Evolutionary conservation across 2,329 filamentous ascomycete genomes (phyloP).

Genomic region (Fusarium nygamai): DNA sequence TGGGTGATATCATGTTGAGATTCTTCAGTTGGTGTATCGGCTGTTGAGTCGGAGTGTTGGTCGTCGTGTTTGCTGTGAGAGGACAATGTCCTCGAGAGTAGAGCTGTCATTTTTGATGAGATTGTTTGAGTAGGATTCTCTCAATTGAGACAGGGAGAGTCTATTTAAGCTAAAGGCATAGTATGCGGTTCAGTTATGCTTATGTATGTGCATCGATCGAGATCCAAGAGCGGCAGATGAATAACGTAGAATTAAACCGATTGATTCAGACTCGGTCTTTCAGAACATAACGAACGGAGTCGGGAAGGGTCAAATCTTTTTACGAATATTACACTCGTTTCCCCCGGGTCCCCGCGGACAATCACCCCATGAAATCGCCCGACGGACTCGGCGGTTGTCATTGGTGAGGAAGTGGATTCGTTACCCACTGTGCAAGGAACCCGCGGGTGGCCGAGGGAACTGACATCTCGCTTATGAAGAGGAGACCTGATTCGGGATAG

Average conservation of each 20-base stretch:
- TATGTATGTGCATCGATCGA: background rate
- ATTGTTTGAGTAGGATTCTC: background rate
- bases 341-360: background rate
- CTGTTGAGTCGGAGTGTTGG: slow-evolving; percentile 9
- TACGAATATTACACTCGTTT: background rate
- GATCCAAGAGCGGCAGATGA: background rate
- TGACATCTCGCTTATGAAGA: slow-evolving; percentile 19
- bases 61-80: background rate
- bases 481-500: slow-evolving; percentile 1
- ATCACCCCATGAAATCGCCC: background rate
- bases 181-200: background rate
- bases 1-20: background rate
- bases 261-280: background rate
- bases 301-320: background rate
- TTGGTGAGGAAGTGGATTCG: background rate
- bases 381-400: slow-evolving; percentile 9
- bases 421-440: background rate
- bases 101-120: background rate
- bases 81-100: background rate
- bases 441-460: slow-evolving; percentile 23
- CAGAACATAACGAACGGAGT: background rate
- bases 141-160: background rate
- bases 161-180: background rate
- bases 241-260: background rate
- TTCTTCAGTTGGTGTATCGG: background rate